Evolutionary conservation across 106 monocot species (phyloP), one percentile per base, ranked within the genome.

Genomic region (Cymbidium sinense): DNA sequence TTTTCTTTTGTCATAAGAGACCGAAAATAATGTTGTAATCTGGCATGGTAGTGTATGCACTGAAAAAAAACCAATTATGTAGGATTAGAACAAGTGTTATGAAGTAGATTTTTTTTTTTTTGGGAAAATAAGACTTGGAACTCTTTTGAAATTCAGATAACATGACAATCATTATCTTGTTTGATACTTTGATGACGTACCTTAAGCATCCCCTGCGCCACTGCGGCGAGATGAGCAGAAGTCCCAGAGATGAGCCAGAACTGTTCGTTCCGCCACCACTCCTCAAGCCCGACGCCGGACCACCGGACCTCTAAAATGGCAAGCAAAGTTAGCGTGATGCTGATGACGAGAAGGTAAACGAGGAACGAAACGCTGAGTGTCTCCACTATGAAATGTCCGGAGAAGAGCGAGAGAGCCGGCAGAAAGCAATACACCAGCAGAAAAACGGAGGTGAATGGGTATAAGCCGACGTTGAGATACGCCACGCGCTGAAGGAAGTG

Each of bases 361-460:
- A 96, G 93, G 85, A 96, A 93, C 15, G 91, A 79, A 70, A 81
- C 65, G 83, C 87, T 76, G 34, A 96, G 91, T 41, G 80, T 74
- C 35, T 88, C 82, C 67, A 96, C 93, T 71, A 91, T 89, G 89
- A 96, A 93, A 36, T 84, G 85, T 34, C 91, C 96, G 71, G 91
- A 82, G 93, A 96, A 89, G 82, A 91, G 93, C 8, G 89, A 96
- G 50, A 93, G 83, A 18, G 93, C 96, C 9, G 91, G 91, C 43
- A 96, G 86, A 83, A 91, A 84, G 91, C 96, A 93, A 82, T 93
- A 96, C 25, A 77, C 75, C 39, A 86, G 75, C 51, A 96, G 93
- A 85, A 96, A 96, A 75, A 93, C 65, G 70, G 93, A 96, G 77
- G 93, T 93, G 91, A 96, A 96, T 2, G 96, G 96, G 79, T 93